Evolutionary conservation across 768 basidiomycete species (phyloP), one percentile per base, ranked within the genome.

Genomic region (Podaxis rugospora): DNA sequence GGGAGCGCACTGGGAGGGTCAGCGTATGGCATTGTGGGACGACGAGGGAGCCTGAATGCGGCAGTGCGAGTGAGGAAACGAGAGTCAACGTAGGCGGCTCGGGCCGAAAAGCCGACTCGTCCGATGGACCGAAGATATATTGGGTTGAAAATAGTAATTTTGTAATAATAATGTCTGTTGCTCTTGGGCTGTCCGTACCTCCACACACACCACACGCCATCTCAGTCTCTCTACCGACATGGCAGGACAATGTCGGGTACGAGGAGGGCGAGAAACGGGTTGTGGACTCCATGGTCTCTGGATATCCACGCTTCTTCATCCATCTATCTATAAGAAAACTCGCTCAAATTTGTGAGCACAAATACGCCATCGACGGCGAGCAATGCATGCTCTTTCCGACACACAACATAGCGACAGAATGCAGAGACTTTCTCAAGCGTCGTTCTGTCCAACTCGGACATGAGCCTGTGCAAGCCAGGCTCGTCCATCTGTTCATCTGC

Each of bases 261-360:
- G 96, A 98, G 72, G 89, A 93, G 67, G 93, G 93, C 16, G 87
- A 90, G 7, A 84, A 88, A 66, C 80, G 94, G 39, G 86, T 98
- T 4, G 69, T 90, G 1, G 82, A 90, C 59, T 77, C 74, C 5
- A 93, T 96, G 95, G 83, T 90, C 44, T 83, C 87, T 3, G 96
- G 95, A 4, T 99, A 98, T 69, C 96, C 96, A 0, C 78, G 96
- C 55, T 98, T 98, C 75, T 97, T 96, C 74, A 90, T 98, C 56
- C 92, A 97, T 71, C 75, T 85, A 28, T 88, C 81, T 63, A 93
- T 97, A 44, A 83, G 84, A 68, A 92, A 98, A 95, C 89, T 98
- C 62, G 90, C 89, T 0, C 62, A 70, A 1, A 79, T 94, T 55
- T 93, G 92, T 64, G 83, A 86, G 62, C 82, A 85, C 59, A 94